Evolutionary conservation across 1,284 basidiomycete genomes (phyloP).

Genomic region (Sporisorium graminicola): DNA sequence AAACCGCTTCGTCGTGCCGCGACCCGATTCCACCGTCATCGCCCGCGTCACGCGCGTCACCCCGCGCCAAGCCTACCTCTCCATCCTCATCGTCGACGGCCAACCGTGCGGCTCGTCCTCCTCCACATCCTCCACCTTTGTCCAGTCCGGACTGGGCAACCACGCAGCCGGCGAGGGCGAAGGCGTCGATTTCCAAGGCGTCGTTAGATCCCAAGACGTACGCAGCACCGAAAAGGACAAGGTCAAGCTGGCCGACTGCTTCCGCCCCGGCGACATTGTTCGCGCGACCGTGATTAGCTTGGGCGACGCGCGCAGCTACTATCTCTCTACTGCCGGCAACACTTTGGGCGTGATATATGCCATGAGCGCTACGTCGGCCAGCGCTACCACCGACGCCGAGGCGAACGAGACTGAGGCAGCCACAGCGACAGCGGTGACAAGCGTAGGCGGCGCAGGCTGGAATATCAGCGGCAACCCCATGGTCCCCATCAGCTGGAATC

Average conservation of each 20-base stretch:
- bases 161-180: constrained; percentile 67
- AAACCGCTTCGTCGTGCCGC: constrained; percentile 57
- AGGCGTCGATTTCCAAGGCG: constrained; percentile 80
- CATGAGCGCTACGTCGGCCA: constrained; percentile 18
- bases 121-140: constrained; percentile 25
- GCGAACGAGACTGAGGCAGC: too few species aligned
- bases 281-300: constrained; percentile 80
- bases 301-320: constrained; percentile 76
- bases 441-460: constrained; percentile 40
- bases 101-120: constrained; percentile 73
- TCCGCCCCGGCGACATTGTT: constrained; percentile 94
- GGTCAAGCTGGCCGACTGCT: constrained; percentile 92
- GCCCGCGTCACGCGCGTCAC: constrained; percentile 87
- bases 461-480: constrained; percentile 40
- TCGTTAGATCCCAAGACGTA: constrained; percentile 86
- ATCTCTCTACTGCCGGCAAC: constrained; percentile 92
- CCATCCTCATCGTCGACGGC: constrained; percentile 89
- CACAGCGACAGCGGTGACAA: neutral
- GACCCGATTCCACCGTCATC: constrained; percentile 71
- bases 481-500: constrained; percentile 80
- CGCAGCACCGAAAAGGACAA: constrained; percentile 88
- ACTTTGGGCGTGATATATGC: constrained; percentile 81
- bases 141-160: constrained; percentile 56
- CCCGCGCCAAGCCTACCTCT: constrained; percentile 85
- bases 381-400: neutral